A percentile compares a stretch with the other conserved stretches of the same genome.
Evolutionary conservation across 106 monocot species (phyloP).

Genomic region (Iris macrosiphon): DNA sequence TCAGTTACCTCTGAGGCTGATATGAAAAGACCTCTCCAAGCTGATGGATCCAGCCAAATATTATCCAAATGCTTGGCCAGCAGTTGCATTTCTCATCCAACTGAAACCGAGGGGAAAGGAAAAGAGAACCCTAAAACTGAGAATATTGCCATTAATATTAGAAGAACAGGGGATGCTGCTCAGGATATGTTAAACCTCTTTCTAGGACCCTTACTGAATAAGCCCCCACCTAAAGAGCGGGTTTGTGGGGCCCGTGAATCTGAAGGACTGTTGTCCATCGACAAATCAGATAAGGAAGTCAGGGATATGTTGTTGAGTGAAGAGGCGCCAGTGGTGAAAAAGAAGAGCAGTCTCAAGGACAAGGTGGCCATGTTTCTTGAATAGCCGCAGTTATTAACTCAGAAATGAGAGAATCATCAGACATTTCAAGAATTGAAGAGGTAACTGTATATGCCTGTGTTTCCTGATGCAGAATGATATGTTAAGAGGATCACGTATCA

Average conservation of each 20-base stretch:
- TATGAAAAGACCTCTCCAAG: background rate
- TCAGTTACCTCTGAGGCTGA: background rate
- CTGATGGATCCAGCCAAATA: slow-evolving; percentile 2
- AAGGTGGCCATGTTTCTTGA: slow-evolving; percentile 41
- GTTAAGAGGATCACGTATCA: too few relatives aligned
- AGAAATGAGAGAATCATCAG: background rate
- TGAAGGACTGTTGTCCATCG: background rate
- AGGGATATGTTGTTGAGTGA: background rate
- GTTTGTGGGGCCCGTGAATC: slow-evolving; percentile 4
- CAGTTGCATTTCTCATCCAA: slow-evolving; percentile 2
- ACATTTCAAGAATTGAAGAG: background rate
- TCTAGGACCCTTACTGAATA: slow-evolving; percentile 51
- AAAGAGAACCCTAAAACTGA: slow-evolving; percentile 6
- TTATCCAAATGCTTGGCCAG: slow-evolving; percentile 19
- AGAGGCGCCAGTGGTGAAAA: slow-evolving; percentile 36
- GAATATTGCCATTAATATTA: slow-evolving; percentile 4
- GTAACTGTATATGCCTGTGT: slow-evolving; percentile 10
- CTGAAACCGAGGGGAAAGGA: slow-evolving; percentile 8
- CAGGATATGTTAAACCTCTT: slow-evolving; percentile 64
- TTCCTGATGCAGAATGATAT: too few relatives aligned
- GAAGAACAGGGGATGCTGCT: slow-evolving; percentile 39
- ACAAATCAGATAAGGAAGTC: slow-evolving; percentile 6
- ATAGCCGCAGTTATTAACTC: background rate
- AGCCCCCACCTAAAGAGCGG: slow-evolving; percentile 8
- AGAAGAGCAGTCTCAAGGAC: slow-evolving; percentile 69